Evolutionary conservation across 176 grass and related monocot species (phyloP).

Genomic region (Hyparrhenia diplandra): DNA sequence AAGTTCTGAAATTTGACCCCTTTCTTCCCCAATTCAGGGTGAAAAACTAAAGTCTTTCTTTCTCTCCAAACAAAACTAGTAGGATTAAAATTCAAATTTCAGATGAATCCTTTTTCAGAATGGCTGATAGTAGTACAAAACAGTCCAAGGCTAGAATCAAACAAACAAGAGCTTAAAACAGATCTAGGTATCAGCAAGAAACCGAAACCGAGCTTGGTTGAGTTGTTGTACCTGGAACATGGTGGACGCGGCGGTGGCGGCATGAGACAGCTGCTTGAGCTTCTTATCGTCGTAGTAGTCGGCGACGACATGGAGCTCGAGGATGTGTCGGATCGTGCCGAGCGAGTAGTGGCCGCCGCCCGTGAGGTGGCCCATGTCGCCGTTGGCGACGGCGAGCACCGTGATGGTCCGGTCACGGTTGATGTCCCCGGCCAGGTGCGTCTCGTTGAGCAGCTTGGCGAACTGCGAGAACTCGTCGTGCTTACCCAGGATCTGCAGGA

Average conservation of each 20-base stretch:
- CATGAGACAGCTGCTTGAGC: slow-evolving; percentile 77
- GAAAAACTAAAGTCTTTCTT: not conserved
- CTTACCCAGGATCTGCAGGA: slow-evolving; percentile 74
- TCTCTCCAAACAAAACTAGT: not conserved
- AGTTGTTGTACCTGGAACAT: too few species aligned
- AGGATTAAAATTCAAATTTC: not conserved
- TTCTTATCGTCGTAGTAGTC: slow-evolving; percentile 97
- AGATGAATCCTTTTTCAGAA: not conserved
- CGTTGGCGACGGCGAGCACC: slow-evolving; percentile 67
- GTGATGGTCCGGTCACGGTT: slow-evolving; percentile 93
- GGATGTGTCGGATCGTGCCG: slow-evolving; percentile 70
- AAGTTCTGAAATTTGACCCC: not conserved
- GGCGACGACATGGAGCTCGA: slow-evolving; percentile 80
- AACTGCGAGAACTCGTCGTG: slow-evolving; percentile 84
- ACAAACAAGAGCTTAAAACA: too few species aligned
- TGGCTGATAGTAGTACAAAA: not conserved
- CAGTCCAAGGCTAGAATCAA: not conserved
- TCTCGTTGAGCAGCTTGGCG: slow-evolving; percentile 76
- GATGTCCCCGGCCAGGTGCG: slow-evolving; percentile 72
- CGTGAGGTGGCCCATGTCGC: slow-evolving; percentile 54
- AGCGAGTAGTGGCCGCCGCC: slow-evolving; percentile 48
- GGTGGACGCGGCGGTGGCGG: slow-evolving; percentile 60
- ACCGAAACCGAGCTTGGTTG: too few species aligned
- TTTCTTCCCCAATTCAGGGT: not conserved
- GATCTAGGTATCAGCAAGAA: too few species aligned